Evolutionary conservation across 164 flowering plant species (phyloP), one percentile per base, ranked within the genome.

Genomic region (Sextonia rubra): DNA sequence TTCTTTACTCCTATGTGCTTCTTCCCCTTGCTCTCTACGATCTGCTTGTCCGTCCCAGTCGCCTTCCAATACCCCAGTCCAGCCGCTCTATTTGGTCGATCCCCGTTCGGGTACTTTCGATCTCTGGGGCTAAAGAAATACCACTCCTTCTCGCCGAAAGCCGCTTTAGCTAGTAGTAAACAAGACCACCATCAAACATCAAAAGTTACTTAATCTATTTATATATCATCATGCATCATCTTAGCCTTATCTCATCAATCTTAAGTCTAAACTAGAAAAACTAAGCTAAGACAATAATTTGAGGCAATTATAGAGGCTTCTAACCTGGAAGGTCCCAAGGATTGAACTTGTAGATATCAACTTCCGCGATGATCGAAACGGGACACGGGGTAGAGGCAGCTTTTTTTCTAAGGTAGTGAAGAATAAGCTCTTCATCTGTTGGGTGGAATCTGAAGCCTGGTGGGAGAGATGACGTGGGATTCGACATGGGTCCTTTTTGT

Each of bases 381-480:
- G 88, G 83, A 22, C 83, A 78, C 9, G 80, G 84, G 7, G 67
- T 47, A 20, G 85, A 79, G 0, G 80, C 30, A 0, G 75, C 78
- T 72, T 78, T 83, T 73, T 77, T 80, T 24, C 68, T 77, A 0
- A 85, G 80, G 77, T 85, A 85, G 68, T 85, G 85, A 30, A 81
- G 82, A 58, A 88, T 78, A 23, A 87, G 84, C 58, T 88, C 91
- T 73, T 88, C 91, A 73, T 88, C 91, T 6, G 89, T 87, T 3
- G 91, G 91, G 74, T 86, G 84, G 76, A 87, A 87, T 55, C 91
- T 77, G 74, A 82, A 88, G 4, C 91, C 91, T 12, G 89, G 84
- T 12, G 85, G 84, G 61, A 83, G 69, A 24, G 9, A 8, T 66
- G 25, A 26, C 63, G 69, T 47, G 7, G 63, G 64, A 18, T 74